These are phyloP conservation scores for Teunomyces funiuensis DNA, from an alignment of 805 yeast genomes.

Conservation along the genomic window DNA sequence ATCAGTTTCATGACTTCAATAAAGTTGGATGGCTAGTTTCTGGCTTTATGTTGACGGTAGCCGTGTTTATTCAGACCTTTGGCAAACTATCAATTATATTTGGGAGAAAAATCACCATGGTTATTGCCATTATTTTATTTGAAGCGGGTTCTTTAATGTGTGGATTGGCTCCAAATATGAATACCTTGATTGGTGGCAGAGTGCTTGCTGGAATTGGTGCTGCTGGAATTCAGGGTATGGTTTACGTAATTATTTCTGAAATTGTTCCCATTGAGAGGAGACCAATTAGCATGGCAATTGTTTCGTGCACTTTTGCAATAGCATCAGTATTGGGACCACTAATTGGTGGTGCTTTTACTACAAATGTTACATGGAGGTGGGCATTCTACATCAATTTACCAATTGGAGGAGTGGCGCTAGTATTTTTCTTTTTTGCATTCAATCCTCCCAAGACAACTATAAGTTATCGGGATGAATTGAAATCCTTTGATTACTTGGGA, in stretches of 20 bases:
- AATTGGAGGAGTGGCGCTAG: conserved; percentile 20
- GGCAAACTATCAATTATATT: conserved; percentile 37
- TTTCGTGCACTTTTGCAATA: conserved; percentile 19
- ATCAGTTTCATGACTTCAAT: conserved; percentile 32
- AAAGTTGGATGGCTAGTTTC: conserved; percentile 39
- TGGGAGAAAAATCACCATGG: conserved; percentile 34
- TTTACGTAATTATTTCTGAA: conserved; percentile 31
- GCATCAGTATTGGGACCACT: conserved; percentile 26
- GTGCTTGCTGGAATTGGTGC: conserved; percentile 40
- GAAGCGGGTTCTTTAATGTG: conserved; percentile 39
- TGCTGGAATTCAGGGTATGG: conserved; percentile 31
- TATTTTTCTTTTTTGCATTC: conserved; percentile 16
- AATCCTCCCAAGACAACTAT: conserved; percentile 18
- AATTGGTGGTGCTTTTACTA: conserved; percentile 26
- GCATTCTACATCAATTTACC: conserved; percentile 28
- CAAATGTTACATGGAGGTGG: conserved; percentile 28
- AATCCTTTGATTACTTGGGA: conserved; percentile 21
- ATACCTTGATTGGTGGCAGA: conserved; percentile 41
- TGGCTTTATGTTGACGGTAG: conserved; percentile 35
- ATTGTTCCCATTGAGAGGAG: conserved; percentile 28
- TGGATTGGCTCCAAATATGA: conserved; percentile 37
- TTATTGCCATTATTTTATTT: conserved; percentile 24
- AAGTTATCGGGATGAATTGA: conserved; percentile 13
- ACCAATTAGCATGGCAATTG: conserved; percentile 20
- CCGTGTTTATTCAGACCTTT: conserved; percentile 35